Evolutionary conservation across 208 protist species (phyloP).

Genomic region (Angomonas deanei): DNA sequence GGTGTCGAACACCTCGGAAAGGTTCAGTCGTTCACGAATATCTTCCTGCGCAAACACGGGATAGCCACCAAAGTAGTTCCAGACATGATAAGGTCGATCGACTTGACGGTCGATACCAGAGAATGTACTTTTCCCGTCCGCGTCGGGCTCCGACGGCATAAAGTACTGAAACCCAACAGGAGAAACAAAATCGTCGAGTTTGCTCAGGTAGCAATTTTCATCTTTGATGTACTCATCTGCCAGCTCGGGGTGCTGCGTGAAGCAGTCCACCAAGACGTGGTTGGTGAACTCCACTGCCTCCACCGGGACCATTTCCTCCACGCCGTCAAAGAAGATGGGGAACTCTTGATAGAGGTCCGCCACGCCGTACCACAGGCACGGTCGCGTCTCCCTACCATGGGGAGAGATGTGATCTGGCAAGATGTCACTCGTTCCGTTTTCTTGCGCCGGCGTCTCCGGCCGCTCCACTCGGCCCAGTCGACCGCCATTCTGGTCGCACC

Average conservation of each 20-base stretch:
- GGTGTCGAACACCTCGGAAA: neutral
- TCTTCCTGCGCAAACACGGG: constrained; percentile 19
- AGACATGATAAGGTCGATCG: neutral
- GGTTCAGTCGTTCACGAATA: neutral
- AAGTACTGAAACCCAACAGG: neutral
- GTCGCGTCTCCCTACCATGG: neutral
- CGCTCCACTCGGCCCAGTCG: too few relatives aligned
- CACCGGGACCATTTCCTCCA: neutral
- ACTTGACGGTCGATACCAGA: neutral
- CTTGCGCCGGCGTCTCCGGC: neutral
- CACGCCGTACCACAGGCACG: neutral
- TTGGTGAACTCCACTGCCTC: neutral
- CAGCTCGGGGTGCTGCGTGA: neutral
- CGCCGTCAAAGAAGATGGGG: neutral
- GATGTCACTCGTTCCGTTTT: neutral
- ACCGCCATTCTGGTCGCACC: too few relatives aligned
- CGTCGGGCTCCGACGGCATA: neutral
- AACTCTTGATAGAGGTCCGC: neutral
- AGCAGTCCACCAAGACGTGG: neutral
- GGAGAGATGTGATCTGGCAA: too few relatives aligned
- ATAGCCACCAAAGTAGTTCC: constrained; percentile 14
- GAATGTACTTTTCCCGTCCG: neutral
- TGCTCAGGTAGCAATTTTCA: neutral
- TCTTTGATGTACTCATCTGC: neutral
- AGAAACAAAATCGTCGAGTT: neutral